Conservation (phyloP, 2,329 filamentous ascomycete species). For the Beauveria brongniartii region DNA sequence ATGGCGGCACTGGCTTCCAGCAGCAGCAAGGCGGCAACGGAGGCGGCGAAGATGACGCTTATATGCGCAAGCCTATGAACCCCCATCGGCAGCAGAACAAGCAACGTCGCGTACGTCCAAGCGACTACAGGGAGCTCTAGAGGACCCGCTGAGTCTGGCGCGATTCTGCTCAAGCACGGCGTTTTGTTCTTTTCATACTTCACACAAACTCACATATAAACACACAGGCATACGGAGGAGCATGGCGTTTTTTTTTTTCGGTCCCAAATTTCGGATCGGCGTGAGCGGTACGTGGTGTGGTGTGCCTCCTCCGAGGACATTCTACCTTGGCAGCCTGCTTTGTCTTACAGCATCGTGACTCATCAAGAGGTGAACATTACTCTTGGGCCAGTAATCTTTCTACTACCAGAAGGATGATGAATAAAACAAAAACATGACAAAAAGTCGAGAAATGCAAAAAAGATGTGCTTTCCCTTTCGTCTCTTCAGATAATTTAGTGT, state of each 20-base stretch:
- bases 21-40: constrained; percentile 19
- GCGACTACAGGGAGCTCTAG: constrained; percentile 77
- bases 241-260: constrained; percentile 6
- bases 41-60: constrained; percentile 76
- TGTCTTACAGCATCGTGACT: background rate
- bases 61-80: constrained; percentile 93
- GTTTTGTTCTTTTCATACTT: constrained; percentile 3
- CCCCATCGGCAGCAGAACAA: constrained; percentile 82
- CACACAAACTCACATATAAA: background rate
- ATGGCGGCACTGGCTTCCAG: constrained; percentile 19
- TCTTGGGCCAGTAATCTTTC: background rate
- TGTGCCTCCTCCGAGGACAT: background rate
- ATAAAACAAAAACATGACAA: background rate
- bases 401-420: background rate
- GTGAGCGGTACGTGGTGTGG: background rate
- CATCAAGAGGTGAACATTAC: background rate
- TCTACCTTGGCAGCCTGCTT: background rate
- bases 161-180: background rate
- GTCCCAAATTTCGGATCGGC: background rate
- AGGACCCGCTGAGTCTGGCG: background rate
- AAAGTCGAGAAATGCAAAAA: background rate
- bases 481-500: background rate
- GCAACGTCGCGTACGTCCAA: constrained; percentile 71
- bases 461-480: background rate
- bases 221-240: background rate